Percentiles rank a stretch among this genome's conserved stretches.
Conservation (phyloP, 2,329 filamentous ascomycete species). For the Colletotrichum sp. region DNA sequence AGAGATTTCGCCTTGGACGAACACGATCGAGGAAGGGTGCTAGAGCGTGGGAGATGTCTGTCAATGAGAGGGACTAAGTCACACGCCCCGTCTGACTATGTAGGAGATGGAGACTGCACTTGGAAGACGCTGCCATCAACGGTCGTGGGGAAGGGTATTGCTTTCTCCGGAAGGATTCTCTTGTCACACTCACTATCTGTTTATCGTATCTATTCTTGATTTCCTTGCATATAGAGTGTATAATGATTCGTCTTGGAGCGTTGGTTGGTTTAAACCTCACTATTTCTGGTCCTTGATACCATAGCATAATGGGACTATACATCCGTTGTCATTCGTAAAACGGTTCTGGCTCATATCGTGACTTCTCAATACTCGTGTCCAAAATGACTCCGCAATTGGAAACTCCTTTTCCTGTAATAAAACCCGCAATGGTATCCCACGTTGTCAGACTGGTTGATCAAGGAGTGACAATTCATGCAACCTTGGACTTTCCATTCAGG, state of each 20-base stretch:
- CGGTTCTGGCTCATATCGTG: background rate
- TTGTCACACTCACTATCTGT: background rate
- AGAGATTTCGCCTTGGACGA: background rate
- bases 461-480: background rate
- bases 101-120: background rate
- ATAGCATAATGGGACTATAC: background rate
- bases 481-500: background rate
- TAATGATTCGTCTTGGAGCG: background rate
- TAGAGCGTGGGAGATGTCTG: background rate
- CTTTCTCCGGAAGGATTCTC: background rate
- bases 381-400: accelerated
- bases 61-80: background rate
- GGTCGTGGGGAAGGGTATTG: background rate
- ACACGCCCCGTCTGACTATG: background rate
- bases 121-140: background rate
- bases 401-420: background rate
- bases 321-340: background rate
- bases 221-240: background rate
- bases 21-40: background rate
- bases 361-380: background rate
- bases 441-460: accelerated
- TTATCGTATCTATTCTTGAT: background rate
- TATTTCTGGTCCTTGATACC: background rate
- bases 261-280: background rate
- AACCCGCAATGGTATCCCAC: background rate